Evolutionary conservation across 2,329 filamentous ascomycete species (phyloP).

Genomic region (Penicillium paneum): DNA sequence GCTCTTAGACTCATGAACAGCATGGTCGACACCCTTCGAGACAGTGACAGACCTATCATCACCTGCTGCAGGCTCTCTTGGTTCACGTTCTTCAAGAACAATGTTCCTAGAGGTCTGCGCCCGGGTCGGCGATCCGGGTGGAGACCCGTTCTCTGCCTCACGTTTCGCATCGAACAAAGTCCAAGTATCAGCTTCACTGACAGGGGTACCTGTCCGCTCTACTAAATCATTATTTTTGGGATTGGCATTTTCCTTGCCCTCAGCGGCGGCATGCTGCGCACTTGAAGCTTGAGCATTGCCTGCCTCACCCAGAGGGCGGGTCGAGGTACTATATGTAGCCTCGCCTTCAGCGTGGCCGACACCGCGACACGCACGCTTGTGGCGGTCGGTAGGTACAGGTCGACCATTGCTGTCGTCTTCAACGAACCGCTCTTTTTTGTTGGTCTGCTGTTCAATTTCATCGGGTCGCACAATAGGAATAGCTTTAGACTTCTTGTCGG

Average conservation of each 20-base stretch:
- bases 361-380: slow-evolving; percentile 69
- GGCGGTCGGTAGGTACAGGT: slow-evolving; percentile 62
- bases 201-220: slow-evolving; percentile 30
- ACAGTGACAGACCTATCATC: slow-evolving; percentile 6
- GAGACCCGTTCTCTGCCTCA: slow-evolving; percentile 48
- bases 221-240: slow-evolving; percentile 39
- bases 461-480: slow-evolving; percentile 73
- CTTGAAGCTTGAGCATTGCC: slow-evolving; percentile 30
- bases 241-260: slow-evolving; percentile 37
- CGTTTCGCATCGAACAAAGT: slow-evolving; percentile 60
- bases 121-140: slow-evolving; percentile 49
- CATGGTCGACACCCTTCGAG: slow-evolving; percentile 11
- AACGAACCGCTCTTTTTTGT: slow-evolving; percentile 33
- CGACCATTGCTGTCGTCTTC: slow-evolving; percentile 61
- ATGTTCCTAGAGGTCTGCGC: slow-evolving; percentile 8
- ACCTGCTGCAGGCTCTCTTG: slow-evolving; percentile 8
- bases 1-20: slow-evolving; percentile 22
- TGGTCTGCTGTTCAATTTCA: slow-evolving; percentile 46
- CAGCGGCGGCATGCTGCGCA: slow-evolving; percentile 28
- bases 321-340: slow-evolving; percentile 65
- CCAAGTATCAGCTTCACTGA: slow-evolving; percentile 49
- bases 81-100: slow-evolving; percentile 12
- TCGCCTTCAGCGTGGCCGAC: slow-evolving; percentile 68
- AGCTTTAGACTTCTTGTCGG: slow-evolving; percentile 72
- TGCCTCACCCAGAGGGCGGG: slow-evolving; percentile 33